phyloP scores from a whole-genome alignment of 768 basidiomycete species.

The Grammothele lineata region DNA sequence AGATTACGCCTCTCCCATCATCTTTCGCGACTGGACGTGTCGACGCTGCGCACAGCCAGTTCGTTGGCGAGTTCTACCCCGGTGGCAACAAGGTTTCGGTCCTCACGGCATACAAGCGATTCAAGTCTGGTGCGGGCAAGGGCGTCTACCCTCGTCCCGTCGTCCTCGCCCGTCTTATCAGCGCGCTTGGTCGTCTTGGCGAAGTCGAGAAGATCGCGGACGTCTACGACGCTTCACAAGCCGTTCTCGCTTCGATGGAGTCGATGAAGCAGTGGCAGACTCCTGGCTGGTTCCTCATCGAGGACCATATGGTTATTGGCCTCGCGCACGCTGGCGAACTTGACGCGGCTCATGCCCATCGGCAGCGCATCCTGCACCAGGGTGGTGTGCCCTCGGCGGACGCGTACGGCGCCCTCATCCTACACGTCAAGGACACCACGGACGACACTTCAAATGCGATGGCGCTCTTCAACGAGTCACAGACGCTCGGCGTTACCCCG shows the following conservation, averaged over 20 bases:
- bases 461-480: constrained; percentile 77
- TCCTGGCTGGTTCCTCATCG: constrained; percentile 68
- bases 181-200: constrained; percentile 58
- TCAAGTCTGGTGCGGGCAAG: constrained; percentile 40
- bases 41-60: constrained; percentile 26
- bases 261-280: constrained; percentile 44
- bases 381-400: constrained; percentile 81
- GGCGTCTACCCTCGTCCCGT: constrained; percentile 48
- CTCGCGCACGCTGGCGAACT: constrained; percentile 78
- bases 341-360: constrained; percentile 77
- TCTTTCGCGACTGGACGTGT: constrained; percentile 15
- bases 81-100: constrained; percentile 9
- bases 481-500: constrained; percentile 61
- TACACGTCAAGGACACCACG: constrained; percentile 87
- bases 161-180: constrained; percentile 60
- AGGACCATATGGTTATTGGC: constrained; percentile 88
- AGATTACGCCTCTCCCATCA: constrained; percentile 1
- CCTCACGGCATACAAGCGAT: constrained; percentile 43
- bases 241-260: constrained; percentile 45
- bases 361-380: constrained; percentile 69
- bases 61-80: constrained; percentile 26
- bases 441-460: constrained; percentile 90
- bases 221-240: constrained; percentile 68
- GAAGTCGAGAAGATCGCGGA: constrained; percentile 57
- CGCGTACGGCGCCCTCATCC: constrained; percentile 88